Conservation (phyloP, 345 rosid genomes). For the Syzygium oleosum region DNA sequence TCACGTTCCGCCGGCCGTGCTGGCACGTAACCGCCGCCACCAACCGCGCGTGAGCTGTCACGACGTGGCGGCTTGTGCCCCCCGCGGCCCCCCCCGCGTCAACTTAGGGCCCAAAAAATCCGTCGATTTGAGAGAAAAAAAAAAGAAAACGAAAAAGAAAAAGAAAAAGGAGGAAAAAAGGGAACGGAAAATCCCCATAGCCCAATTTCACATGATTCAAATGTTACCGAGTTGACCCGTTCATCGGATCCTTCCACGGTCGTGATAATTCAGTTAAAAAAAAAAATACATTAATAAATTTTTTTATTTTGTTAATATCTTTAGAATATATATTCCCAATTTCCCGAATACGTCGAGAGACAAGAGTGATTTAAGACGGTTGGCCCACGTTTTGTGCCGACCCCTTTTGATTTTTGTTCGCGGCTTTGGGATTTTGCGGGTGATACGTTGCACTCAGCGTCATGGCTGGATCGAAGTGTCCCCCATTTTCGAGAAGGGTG, state of each 20-base stretch:
- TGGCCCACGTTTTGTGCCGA: background rate
- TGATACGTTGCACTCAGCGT: constrained; percentile 31
- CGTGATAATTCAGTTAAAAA: no score
- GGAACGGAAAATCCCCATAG: background rate
- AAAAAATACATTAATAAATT: no score
- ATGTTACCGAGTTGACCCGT: background rate
- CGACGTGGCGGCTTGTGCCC: constrained; percentile 18
- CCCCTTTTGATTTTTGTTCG: background rate
- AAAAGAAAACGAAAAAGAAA: background rate
- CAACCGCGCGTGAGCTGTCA: constrained; percentile 64
- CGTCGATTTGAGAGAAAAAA: background rate
- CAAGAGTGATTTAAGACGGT: background rate
- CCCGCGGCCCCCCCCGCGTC: constrained; percentile 25
- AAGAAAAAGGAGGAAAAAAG: no score
- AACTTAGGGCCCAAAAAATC: no score
- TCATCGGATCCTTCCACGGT: background rate
- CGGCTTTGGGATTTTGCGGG: constrained; percentile 16
- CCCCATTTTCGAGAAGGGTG: background rate
- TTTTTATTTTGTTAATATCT: no score
- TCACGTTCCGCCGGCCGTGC: constrained; percentile 9
- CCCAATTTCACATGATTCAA: background rate
- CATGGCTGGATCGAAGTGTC: constrained; percentile 7
- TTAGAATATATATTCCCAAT: no score
- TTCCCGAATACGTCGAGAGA: background rate
- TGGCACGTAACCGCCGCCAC: constrained; percentile 14